Percentiles rank a stretch among this genome's conserved stretches.
Evolutionary conservation across 176 grass and related monocot genomes (phyloP).

Genomic region (Oryza rufipogon): DNA sequence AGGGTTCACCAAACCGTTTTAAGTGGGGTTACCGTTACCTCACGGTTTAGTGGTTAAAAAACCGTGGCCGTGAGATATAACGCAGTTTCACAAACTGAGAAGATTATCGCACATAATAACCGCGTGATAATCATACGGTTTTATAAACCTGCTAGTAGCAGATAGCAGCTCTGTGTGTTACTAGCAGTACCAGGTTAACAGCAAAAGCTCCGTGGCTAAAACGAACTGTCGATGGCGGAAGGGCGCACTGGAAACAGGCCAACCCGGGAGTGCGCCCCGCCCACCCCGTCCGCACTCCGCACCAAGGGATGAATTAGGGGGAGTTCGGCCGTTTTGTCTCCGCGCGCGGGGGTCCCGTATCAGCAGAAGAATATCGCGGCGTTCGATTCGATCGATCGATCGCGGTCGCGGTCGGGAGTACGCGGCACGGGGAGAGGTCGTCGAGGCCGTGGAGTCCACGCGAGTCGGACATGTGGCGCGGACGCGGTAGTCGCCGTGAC

Average conservation of each 20-base stretch:
- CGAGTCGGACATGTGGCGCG: conserved; percentile 21
- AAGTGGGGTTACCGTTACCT: too few relatives aligned
- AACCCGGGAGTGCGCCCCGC: not conserved
- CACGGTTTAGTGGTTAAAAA: too few relatives aligned
- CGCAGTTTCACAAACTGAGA: too few relatives aligned
- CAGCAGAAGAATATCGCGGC: not conserved
- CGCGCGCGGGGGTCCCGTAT: not conserved
- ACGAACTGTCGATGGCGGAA: too few relatives aligned
- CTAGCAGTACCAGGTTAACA: not conserved
- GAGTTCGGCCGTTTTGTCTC: too few relatives aligned
- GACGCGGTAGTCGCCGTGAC: not conserved
- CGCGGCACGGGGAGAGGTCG: conserved; percentile 17
- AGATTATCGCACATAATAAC: too few relatives aligned
- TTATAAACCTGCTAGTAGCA: not conserved
- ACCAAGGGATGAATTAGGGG: too few relatives aligned
- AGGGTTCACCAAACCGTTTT: too few relatives aligned
- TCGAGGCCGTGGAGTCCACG: not conserved
- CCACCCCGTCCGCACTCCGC: not conserved
- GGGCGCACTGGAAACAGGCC: not conserved
- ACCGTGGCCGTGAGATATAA: too few relatives aligned
- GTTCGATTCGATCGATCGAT: not conserved
- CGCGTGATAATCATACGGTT: too few relatives aligned
- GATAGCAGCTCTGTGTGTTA: not conserved
- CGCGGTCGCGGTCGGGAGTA: not conserved
- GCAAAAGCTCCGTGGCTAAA: not conserved